Base-by-base conservation (phyloP, 1,139 yeast genomes). In the Saccharomyces hybrid region DNA sequence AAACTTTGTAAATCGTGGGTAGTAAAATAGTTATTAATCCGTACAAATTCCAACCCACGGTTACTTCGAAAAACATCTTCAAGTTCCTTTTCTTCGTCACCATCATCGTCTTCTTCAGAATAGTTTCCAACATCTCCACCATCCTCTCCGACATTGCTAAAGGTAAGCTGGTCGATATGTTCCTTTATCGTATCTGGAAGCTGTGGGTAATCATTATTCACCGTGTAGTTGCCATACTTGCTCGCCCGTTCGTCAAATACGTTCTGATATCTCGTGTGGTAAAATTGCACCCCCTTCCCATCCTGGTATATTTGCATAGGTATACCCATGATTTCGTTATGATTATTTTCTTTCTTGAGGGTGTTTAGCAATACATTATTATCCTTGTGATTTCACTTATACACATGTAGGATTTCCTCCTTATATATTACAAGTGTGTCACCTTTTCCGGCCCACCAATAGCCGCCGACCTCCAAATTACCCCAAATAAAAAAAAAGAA, bases 381-480 rank as follows among this genome's bases (percentile, higher is more conserved):
- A 38, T 20, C 25, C 5, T 20, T 38, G 3, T 16, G n/a, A 9
- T 4, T 38, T 38, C 3, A 0, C 25, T 9, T 8, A 2, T 38
- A 11, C 13, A 38, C 44, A 9, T n/a, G 11, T 13, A 16, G 25
- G 20, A 23, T 20, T 9, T 20, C 44, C 44, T 38, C n/a, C 25
- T 38, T 38, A 38, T 38, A 38, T 38, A 38, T 20, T 23, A 8
- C 25, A 38, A 13, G 4, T 9, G 25, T 5, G 44, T 16, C 20
- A 20, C 25, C n/a, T 11, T 38, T 38, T 11, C 25, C 25, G 23
- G 23, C 25, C 44, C 44, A 20, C 44, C 44, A 38, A 38, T 38
- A 38, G 44, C 44, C 44, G 44, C 44, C 44, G 25, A 38, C 20
- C 44, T 38, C 44, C 44, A 38, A 38, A 38, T 38, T 38, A 38